A percentile compares a stretch with the other conserved stretches of the same genome.
Conservation (phyloP, 768 basidiomycete genomes). For the Filobasidium floriforme region DNA sequence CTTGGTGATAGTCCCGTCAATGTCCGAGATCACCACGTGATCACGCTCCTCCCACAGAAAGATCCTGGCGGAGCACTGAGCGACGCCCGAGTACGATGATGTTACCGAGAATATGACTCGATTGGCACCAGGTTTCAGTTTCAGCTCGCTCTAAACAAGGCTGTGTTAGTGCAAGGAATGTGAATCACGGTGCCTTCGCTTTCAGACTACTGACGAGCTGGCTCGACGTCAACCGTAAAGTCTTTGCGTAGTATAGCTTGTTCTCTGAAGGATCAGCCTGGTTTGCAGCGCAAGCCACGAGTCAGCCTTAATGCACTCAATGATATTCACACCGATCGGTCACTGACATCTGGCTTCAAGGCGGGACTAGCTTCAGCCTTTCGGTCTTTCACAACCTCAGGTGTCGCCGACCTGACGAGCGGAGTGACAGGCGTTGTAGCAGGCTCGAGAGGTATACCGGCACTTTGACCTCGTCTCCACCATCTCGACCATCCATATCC, state of each 20-base stretch:
- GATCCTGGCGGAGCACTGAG: constrained; percentile 82
- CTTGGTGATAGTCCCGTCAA: constrained; percentile 99
- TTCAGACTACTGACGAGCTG: constrained; percentile 61
- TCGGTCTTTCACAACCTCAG: background rate
- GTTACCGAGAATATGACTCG: constrained; percentile 88
- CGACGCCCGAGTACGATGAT: constrained; percentile 59
- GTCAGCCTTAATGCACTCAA: background rate
- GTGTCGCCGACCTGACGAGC: background rate
- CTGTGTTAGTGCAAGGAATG: background rate
- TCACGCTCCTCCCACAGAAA: constrained; percentile 95
- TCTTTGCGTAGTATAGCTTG: constrained; percentile 72
- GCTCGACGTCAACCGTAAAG: constrained; percentile 82
- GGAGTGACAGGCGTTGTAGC: background rate
- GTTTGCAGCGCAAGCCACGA: background rate
- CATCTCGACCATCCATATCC: constrained; percentile 45
- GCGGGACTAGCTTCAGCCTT: background rate
- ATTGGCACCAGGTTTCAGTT: constrained; percentile 79
- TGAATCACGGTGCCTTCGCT: too few relatives aligned
- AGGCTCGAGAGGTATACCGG: constrained; percentile 22
- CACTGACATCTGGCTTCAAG: background rate
- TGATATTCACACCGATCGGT: too few relatives aligned
- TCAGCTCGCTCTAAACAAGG: constrained; percentile 66
- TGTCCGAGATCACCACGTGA: constrained; percentile 85
- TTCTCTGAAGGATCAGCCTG: constrained; percentile 1
- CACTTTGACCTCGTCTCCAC: constrained; percentile 38